phyloP scores from a whole-genome alignment of 73 alveolate genomes.

The Tetrahymena malaccensis region DNA sequence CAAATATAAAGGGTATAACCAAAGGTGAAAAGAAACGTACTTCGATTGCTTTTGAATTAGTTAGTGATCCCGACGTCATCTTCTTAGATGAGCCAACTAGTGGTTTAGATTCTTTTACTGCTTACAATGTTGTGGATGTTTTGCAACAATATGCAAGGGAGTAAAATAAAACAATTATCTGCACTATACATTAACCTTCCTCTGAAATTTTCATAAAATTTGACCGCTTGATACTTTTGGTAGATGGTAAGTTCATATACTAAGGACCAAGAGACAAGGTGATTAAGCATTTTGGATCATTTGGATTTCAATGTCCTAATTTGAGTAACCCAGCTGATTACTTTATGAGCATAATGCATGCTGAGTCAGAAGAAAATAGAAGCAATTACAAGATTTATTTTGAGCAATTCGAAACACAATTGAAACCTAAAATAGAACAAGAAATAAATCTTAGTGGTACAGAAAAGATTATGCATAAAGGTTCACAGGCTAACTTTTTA shows the following conservation, averaged over 20 bases:
- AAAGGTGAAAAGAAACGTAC: slow-evolving; percentile 95
- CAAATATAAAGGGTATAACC: slow-evolving; percentile 74
- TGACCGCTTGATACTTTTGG: slow-evolving; percentile 25
- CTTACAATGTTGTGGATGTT: slow-evolving; percentile 29
- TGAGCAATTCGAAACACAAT: not conserved
- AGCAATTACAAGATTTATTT: not conserved
- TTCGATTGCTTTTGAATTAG: slow-evolving; percentile 89
- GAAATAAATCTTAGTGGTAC: slow-evolving; percentile 28
- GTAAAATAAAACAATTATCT: slow-evolving; percentile 19
- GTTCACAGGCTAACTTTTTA: not conserved
- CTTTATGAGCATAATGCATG: slow-evolving; percentile 39
- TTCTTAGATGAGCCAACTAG: slow-evolving; percentile 90
- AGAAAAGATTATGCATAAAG: not conserved
- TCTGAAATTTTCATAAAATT: slow-evolving; percentile 19
- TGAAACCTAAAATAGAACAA: not conserved
- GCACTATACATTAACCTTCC: slow-evolving; percentile 38
- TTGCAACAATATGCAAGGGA: not conserved
- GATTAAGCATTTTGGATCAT: slow-evolving; percentile 43
- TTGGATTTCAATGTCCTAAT: slow-evolving; percentile 66
- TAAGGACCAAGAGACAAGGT: slow-evolving; percentile 20
- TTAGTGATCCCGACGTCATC: slow-evolving; percentile 80
- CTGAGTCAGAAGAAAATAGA: slow-evolving; percentile 1
- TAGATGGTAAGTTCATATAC: slow-evolving; percentile 26
- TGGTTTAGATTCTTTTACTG: slow-evolving; percentile 84
- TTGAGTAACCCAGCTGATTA: slow-evolving; percentile 64